Base-by-base conservation (phyloP, 768 basidiomycete genomes). In the Vararia minispora region DNA sequence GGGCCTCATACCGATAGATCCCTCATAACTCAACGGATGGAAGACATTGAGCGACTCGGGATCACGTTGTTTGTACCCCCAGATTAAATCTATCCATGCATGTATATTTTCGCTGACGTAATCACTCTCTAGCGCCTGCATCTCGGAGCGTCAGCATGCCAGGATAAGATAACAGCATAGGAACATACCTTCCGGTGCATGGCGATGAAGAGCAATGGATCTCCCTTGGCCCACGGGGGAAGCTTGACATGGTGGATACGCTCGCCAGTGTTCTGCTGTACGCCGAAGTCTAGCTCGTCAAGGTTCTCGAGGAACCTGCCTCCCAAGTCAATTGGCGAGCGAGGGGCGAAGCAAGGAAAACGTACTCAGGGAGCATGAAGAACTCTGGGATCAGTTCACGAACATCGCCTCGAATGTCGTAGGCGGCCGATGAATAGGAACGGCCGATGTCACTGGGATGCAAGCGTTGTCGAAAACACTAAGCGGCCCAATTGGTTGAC, bases 1-100 rank as follows among this genome's bases (percentile, higher is more conserved):
- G 6, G n/a, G n/a, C n/a, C n/a, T n/a, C 63, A 14, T 41, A 77
- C 85, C 80, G 44, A 94, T 83, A 0, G 86, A 80, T 3, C 90
- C 89, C 49, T 91, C 89, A 50, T 95, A 95, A 12, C 88, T 92
- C 25, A 95, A 61, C 0, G 91, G 92, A 57, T 95, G 91, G 63
- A 88, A 95, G 6, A 80, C 83, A 49, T 95, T 97, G 42, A 80
- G 59, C 0, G 82, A 73, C 6, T 70, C 72, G 0, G 73, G 63
- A 51, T 92, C 88, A 3, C 75, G 76, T 65, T 94, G 87, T 44
- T 85, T 85, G 56, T 60, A 74, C 25, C 86, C 86, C 87, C 91
- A 97, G 36, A 92, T 85, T 22, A 95, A 69, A 52, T 97, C 92
- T 47, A 97, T 92, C 91, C 92, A 95, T 8, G 72, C 69, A 0